Evolutionary conservation across 1,139 yeast species (phyloP).

Genomic region (Wickerhamiella infanticola): DNA sequence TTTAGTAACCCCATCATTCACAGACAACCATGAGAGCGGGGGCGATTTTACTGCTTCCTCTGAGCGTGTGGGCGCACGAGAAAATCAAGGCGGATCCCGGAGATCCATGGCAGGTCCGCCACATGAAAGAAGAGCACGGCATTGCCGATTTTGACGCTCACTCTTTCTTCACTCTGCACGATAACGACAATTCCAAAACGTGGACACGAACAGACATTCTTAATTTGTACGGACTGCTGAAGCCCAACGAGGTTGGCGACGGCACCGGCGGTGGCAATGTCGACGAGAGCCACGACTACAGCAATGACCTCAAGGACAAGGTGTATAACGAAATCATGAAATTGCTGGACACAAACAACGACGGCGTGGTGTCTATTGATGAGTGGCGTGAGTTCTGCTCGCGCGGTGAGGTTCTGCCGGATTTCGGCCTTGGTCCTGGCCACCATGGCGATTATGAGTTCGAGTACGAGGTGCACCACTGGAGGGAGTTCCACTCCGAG

Average conservation of each 20-base stretch:
- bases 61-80: conserved; percentile 4
- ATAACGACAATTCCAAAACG: conserved; percentile 33
- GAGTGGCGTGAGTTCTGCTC: conserved; percentile 58
- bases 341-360: conserved; percentile 50
- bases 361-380: conserved; percentile 45
- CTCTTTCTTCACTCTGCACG: conserved; percentile 73
- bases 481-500: conserved; percentile 73
- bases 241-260: conserved; percentile 63
- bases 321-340: conserved; percentile 42
- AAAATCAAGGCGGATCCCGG: conserved; percentile 7
- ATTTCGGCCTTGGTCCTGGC: conserved; percentile 90
- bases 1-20: no score
- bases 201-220: conserved; percentile 46
- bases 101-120: conserved; percentile 33
- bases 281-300: conserved; percentile 42
- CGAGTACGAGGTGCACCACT: conserved; percentile 83
- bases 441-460: conserved; percentile 90
- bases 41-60: background rate
- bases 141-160: conserved; percentile 57
- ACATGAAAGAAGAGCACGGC: conserved; percentile 80
- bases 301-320: conserved; percentile 37
- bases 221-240: conserved; percentile 61
- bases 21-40: no score
- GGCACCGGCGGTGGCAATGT: conserved; percentile 86
- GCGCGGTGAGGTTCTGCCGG: conserved; percentile 67